Percentiles rank a stretch among this genome's conserved stretches.
Evolutionary conservation across 2,329 filamentous ascomycete genomes (phyloP).

Genomic region (Geosmithia flava): DNA sequence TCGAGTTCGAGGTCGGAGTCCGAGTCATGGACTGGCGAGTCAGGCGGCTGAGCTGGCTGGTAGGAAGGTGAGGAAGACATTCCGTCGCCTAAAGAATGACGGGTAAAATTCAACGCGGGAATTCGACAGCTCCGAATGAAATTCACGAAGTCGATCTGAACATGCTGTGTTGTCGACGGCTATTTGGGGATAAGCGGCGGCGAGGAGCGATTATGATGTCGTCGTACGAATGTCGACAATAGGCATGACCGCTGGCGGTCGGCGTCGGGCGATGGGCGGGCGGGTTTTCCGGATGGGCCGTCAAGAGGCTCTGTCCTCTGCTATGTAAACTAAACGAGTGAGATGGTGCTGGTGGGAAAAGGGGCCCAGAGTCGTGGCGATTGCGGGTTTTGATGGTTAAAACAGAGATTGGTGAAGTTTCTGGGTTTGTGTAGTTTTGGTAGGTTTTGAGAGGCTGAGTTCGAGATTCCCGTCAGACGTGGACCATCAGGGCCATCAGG

Average conservation of each 20-base stretch:
- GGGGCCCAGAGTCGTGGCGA: constrained; percentile 1
- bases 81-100: constrained; percentile 19
- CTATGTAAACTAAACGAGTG: background rate
- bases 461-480: background rate
- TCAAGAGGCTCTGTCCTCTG: background rate
- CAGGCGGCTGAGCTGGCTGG: constrained; percentile 43
- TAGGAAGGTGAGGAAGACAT: constrained; percentile 44
- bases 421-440: background rate
- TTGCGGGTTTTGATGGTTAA: constrained; percentile 5
- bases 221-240: background rate
- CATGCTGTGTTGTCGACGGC: background rate
- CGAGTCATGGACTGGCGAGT: constrained; percentile 54
- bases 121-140: background rate
- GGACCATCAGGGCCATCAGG: background rate
- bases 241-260: constrained; percentile 1
- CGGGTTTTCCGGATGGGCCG: background rate
- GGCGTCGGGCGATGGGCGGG: background rate
- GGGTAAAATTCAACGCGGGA: background rate
- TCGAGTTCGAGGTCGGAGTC: constrained; percentile 65
- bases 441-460: background rate
- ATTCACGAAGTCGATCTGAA: background rate
- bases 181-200: background rate
- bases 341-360: background rate
- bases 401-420: constrained; percentile 3
- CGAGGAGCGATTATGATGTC: background rate